Percentiles rank a stretch among this genome's conserved stretches.
Evolutionary conservation across 495 filamentous ascomycete genomes (phyloP).

Genomic region (Friedmanniomyces endolithicus): DNA sequence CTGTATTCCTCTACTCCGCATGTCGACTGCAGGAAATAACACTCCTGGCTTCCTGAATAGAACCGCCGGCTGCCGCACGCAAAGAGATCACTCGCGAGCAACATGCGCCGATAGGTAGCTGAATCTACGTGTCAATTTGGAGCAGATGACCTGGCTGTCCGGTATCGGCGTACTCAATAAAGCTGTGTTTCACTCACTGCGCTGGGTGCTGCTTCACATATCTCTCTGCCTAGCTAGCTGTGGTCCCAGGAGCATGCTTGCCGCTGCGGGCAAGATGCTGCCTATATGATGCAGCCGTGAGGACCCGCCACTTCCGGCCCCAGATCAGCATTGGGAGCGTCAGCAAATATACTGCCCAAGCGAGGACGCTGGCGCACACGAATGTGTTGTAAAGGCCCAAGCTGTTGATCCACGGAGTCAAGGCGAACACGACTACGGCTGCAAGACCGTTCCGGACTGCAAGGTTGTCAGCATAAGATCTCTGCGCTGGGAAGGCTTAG

Average conservation of each 20-base stretch:
- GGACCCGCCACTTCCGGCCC: not conserved
- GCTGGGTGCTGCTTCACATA: too few relatives aligned
- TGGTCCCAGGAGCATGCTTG: not conserved
- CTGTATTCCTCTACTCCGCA: too few relatives aligned
- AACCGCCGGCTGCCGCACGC: too few relatives aligned
- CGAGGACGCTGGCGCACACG: not conserved
- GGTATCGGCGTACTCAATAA: too few relatives aligned
- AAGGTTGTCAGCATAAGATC: not conserved
- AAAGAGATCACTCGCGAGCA: too few relatives aligned
- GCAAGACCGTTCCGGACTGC: slow-evolving; percentile 4
- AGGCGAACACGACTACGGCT: slow-evolving; percentile 3
- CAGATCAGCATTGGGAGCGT: slow-evolving; percentile 7
- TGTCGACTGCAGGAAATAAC: too few relatives aligned
- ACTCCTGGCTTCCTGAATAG: too few relatives aligned
- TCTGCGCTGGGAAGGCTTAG: not conserved
- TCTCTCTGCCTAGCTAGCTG: not conserved
- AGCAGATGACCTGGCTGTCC: too few relatives aligned
- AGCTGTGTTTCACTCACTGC: too few relatives aligned
- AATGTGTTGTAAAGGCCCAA: slow-evolving; percentile 13
- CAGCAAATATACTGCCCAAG: not conserved
- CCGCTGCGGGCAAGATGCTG: not conserved
- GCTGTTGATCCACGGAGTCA: slow-evolving; percentile 6
- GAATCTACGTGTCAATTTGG: too few relatives aligned
- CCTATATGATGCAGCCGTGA: not conserved
- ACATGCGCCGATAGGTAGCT: too few relatives aligned